These are phyloP conservation scores for Skeletonema tropicum DNA, from an alignment of 108 stramenopile genomes.

Conservation along the genomic window DNA sequence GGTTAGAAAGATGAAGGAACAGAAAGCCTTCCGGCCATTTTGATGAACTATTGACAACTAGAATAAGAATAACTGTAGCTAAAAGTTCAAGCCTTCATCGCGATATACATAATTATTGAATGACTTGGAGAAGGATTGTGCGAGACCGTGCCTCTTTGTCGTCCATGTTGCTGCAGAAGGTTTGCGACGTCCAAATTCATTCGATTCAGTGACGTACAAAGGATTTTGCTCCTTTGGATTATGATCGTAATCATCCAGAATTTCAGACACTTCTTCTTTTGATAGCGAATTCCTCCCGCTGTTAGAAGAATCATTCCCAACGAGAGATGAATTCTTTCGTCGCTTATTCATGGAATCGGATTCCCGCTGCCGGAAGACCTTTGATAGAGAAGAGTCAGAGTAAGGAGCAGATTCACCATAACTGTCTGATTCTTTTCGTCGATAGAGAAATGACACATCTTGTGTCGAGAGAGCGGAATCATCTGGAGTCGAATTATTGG, in stretches of 20 bases:
- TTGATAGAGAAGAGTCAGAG: constrained; percentile 49
- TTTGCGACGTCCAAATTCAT: constrained; percentile 61
- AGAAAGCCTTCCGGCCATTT: constrained; percentile 77
- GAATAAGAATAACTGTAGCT: not conserved
- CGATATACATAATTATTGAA: constrained; percentile 66
- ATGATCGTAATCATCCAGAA: constrained; percentile 60
- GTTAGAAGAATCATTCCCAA: not conserved
- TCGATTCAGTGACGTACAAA: constrained; percentile 64
- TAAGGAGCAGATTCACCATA: constrained; percentile 35
- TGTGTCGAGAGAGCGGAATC: not conserved
- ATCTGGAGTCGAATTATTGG: not conserved
- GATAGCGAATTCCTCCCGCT: constrained; percentile 11
- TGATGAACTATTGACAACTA: constrained; percentile 9
- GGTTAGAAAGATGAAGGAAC: constrained; percentile 86
- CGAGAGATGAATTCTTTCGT: constrained; percentile 26
- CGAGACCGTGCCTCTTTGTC: constrained; percentile 54
- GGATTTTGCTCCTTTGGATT: constrained; percentile 63
- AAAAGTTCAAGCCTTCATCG: constrained; percentile 64
- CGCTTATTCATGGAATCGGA: constrained; percentile 55
- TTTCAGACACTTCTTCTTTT: constrained; percentile 41
- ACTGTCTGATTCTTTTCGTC: constrained; percentile 46
- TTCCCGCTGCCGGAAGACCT: constrained; percentile 40
- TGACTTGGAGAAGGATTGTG: constrained; percentile 66
- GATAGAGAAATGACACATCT: constrained; percentile 53
- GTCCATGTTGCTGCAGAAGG: constrained; percentile 66